A percentile compares a stretch with the other conserved stretches of the same genome.
Conservation (phyloP, 1,284 basidiomycete genomes). For the Boletus calvinii region DNA sequence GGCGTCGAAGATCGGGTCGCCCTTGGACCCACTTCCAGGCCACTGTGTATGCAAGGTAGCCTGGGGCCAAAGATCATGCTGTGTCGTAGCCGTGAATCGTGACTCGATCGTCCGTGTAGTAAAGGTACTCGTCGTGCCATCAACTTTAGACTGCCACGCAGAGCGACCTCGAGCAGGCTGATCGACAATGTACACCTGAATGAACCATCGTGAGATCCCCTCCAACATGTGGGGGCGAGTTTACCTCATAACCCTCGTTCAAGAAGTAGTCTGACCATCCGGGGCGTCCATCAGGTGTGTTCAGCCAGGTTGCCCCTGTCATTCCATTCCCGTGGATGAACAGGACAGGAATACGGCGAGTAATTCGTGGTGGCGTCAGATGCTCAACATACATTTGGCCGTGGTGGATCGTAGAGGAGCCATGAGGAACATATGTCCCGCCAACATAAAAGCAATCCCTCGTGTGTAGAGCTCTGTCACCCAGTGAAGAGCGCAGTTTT, state of each 20-base stretch:
- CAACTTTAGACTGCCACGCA: constrained; percentile 42
- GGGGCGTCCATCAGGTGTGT: constrained; percentile 48
- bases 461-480: constrained; percentile 34
- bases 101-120: constrained; percentile 39
- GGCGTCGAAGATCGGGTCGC: constrained; percentile 45
- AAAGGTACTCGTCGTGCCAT: constrained; percentile 37
- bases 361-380: constrained; percentile 40
- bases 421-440: constrained; percentile 34
- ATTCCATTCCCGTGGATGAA: constrained; percentile 49
- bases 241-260: constrained; percentile 45
- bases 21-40: constrained; percentile 47
- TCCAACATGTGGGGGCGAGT: background rate
- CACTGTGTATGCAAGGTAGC: constrained; percentile 49
- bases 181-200: constrained; percentile 50
- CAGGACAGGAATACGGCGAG: constrained; percentile 40
- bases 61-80: constrained; percentile 45
- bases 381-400: constrained; percentile 52
- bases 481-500: constrained; percentile 1
- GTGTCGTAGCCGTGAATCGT: constrained; percentile 44
- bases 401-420: constrained; percentile 35
- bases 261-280: constrained; percentile 54
- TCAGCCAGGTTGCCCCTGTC: constrained; percentile 49
- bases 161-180: constrained; percentile 50
- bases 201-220: background rate
- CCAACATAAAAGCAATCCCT: constrained; percentile 48